Percentiles rank a stretch among this genome's conserved stretches.
Evolutionary conservation across 2,329 filamentous ascomycete species (phyloP).

Genomic region (Trichoderma sp.): DNA sequence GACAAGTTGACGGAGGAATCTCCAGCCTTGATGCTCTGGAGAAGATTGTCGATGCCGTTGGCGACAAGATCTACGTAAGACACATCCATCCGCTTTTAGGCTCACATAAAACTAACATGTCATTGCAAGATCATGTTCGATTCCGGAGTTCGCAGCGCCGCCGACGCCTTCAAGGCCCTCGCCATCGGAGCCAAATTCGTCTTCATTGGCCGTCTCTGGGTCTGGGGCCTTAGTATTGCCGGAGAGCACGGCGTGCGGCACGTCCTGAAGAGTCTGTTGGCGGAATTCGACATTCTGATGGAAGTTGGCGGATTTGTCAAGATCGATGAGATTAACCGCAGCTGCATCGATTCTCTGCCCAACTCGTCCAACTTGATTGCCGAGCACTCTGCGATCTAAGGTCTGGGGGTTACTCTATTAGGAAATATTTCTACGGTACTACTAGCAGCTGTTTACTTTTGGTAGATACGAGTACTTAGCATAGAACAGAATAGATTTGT

Average conservation of each 20-base stretch:
- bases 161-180: conserved; percentile 59
- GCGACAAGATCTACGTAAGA: conserved; percentile 19
- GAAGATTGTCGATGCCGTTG: conserved; percentile 42
- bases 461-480: background rate
- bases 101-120: background rate
- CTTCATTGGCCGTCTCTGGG: conserved; percentile 59
- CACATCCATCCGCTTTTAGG: too few species aligned
- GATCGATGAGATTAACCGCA: background rate
- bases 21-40: conserved; percentile 52
- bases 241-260: conserved; percentile 16
- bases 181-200: conserved; percentile 57
- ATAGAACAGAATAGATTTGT: background rate
- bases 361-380: conserved; percentile 17
- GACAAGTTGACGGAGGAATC: conserved; percentile 47
- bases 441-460: background rate
- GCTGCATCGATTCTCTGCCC: conserved; percentile 10
- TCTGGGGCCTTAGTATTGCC: conserved; percentile 31
- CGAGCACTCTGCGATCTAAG: background rate
- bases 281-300: conserved; percentile 20
- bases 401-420: background rate
- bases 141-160: conserved; percentile 56
- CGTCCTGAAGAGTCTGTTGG: conserved; percentile 12
- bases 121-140: conserved; percentile 35
- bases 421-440: background rate
- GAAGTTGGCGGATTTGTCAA: conserved; percentile 9